Evolutionary conservation across 371 early-diverging fungal genomes (phyloP), one percentile per base, ranked within the genome.

Genomic region (Lichtheimia ornata): DNA sequence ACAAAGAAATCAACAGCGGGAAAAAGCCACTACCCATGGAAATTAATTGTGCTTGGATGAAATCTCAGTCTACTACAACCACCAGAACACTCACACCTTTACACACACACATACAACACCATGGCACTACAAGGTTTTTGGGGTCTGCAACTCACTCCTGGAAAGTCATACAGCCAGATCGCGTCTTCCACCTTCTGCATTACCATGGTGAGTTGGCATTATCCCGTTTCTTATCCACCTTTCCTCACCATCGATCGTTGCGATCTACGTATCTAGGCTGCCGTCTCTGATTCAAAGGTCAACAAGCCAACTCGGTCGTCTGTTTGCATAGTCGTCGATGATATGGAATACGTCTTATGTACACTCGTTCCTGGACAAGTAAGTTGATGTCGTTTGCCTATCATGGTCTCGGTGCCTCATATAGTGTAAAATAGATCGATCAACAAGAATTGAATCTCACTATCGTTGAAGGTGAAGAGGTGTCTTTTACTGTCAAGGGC

Each of bases 401-500:
- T n/a, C 9, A 35, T 11, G 11, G 2, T 11, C 35, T 0, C 35
- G 11, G 6, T 22, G 22, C 9, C 35, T 35, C 9, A 35, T 9
- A 9, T 9, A 9, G 35, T 35, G 35, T 35, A 11, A 35, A 0
- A 11, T 60, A 11, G 15, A 40, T 64, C 44, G 65, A 64, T 47
- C 90, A 91, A 80, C 90, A 91, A 74, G 58, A 68, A 5, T 72
- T 94, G 56, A 90, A 94, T 62, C 60, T 93, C 17, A 76, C 74
- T 44, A 88, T 92, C 69, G 76, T 83, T 28, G 92, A 87, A 70
- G 95, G 94, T 63, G 90, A 91, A 77, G 83, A 84, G 58, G 80
- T 94, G 59, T 86, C 88, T 3, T 89, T 95, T 66, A 79, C 79
- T 45, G 72, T 78, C 53, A 71, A 68, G n/a, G 94, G 94, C 45